Evolutionary conservation across 768 basidiomycete species (phyloP).

Genomic region (Termitomyces sp.): DNA sequence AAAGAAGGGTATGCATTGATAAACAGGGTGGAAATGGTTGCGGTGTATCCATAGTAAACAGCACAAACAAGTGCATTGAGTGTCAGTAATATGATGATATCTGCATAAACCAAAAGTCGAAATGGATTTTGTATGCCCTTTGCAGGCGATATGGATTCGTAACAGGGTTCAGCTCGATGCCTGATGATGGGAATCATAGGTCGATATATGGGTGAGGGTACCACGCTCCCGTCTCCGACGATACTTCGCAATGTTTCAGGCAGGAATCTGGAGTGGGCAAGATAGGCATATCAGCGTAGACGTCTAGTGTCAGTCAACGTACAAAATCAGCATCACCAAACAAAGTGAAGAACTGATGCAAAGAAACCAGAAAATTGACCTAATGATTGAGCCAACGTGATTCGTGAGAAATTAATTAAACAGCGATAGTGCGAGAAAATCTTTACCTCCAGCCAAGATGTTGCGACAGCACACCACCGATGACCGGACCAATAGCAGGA

Average conservation of each 20-base stretch:
- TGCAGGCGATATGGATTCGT: conserved; percentile 26
- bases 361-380: conserved; percentile 64
- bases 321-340: conserved; percentile 47
- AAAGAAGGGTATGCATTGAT: conserved; percentile 54
- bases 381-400: conserved; percentile 14
- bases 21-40: conserved; percentile 63
- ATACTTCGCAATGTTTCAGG: conserved; percentile 53
- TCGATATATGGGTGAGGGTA: conserved; percentile 42
- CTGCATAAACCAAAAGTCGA: conserved; percentile 48
- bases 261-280: conserved; percentile 35
- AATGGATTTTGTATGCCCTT: conserved; percentile 53
- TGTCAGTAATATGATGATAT: conserved; percentile 50
- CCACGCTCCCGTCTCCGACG: conserved; percentile 51
- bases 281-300: conserved; percentile 18
- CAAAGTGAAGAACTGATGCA: conserved; percentile 44
- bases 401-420: background rate
- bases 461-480: conserved; percentile 56
- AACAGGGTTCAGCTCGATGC: conserved; percentile 22
- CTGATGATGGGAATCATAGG: conserved; percentile 50
- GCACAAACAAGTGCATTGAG: conserved; percentile 51
- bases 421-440: background rate
- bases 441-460: conserved; percentile 60
- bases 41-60: conserved; percentile 57
- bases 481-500: conserved; percentile 57
- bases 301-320: conserved; percentile 24